These are phyloP conservation scores for Arbutus unedo DNA, from an alignment of 148 eudicot species.

Conservation along the genomic window DNA sequence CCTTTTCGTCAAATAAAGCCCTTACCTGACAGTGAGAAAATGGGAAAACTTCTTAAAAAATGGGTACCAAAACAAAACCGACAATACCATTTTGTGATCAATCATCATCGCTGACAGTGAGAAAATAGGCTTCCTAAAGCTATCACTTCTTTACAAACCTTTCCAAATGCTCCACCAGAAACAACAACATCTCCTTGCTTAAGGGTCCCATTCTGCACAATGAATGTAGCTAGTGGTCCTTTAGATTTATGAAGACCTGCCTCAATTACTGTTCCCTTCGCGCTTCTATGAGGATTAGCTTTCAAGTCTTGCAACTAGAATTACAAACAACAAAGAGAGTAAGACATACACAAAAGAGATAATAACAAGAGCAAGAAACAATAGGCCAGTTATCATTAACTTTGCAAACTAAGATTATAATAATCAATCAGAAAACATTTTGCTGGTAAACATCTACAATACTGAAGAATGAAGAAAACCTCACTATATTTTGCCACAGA, in stretches of 20 bases:
- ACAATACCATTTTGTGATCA: neutral
- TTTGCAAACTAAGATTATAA: neutral
- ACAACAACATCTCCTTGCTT: conserved; percentile 75
- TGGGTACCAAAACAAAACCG: neutral
- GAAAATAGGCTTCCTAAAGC: neutral
- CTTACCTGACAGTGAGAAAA: conserved; percentile 52
- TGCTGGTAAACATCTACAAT: neutral
- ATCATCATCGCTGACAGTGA: too few species aligned
- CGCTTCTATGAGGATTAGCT: conserved; percentile 91
- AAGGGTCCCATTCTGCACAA: conserved; percentile 97
- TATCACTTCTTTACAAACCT: conserved; percentile 48
- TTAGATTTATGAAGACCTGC: conserved; percentile 95
- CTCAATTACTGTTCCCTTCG: conserved; percentile 91
- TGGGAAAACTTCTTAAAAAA: conserved; percentile 1
- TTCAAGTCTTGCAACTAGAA: conserved; percentile 88
- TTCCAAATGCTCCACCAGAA: conserved; percentile 96
- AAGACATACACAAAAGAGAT: conserved; percentile 9
- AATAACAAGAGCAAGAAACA: conserved; percentile 9
- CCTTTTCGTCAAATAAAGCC: conserved; percentile 87
- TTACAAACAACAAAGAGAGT: conserved; percentile 4
- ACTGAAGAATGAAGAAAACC: neutral
- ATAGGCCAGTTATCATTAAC: neutral
- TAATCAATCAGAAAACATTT: neutral
- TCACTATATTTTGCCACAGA: neutral
- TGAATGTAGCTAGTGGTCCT: conserved; percentile 90